Conservation (phyloP, 768 basidiomycete species). For the Pulveroboletus sp. region DNA sequence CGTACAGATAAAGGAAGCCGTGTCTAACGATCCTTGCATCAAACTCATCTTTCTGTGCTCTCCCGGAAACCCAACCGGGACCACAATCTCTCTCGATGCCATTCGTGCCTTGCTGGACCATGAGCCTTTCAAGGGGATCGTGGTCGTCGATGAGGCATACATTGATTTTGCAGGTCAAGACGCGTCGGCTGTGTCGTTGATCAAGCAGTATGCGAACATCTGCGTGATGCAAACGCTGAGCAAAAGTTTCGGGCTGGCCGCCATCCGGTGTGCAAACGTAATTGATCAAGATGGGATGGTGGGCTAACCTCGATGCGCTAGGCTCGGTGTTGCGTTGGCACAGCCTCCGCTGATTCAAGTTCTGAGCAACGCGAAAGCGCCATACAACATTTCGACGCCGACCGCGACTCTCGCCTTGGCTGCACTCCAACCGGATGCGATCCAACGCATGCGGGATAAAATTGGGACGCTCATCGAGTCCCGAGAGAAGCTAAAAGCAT, state of each 20-base stretch:
- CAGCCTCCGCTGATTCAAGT: conserved; percentile 88
- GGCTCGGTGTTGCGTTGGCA: conserved; percentile 85
- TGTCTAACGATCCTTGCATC: conserved; percentile 68
- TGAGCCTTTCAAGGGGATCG: conserved; percentile 80
- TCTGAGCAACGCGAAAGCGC: conserved; percentile 92
- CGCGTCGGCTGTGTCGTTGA: conserved; percentile 61
- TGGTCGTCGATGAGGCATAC: conserved; percentile 96
- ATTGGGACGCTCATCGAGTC: conserved; percentile 51
- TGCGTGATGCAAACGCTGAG: conserved; percentile 96
- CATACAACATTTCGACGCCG: conserved; percentile 92
- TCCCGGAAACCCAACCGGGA: conserved; percentile 96
- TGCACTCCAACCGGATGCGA: conserved; percentile 64
- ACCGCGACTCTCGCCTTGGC: conserved; percentile 78
- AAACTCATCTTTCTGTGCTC: conserved; percentile 95
- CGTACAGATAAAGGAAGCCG: conserved; percentile 60
- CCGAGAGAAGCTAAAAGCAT: conserved; percentile 50
- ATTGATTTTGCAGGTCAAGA: conserved; percentile 79
- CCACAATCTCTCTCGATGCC: conserved; percentile 66
- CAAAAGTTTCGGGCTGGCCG: conserved; percentile 94
- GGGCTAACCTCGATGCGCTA: conserved; percentile 27
- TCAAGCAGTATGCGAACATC: conserved; percentile 80
- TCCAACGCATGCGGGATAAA: conserved; percentile 63
- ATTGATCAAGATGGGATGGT: neutral
- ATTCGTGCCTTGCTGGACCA: conserved; percentile 72
- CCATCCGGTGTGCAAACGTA: conserved; percentile 65